Base-by-base conservation (phyloP, 1,284 basidiomycete genomes). In the Coniferiporia weirii region DNA sequence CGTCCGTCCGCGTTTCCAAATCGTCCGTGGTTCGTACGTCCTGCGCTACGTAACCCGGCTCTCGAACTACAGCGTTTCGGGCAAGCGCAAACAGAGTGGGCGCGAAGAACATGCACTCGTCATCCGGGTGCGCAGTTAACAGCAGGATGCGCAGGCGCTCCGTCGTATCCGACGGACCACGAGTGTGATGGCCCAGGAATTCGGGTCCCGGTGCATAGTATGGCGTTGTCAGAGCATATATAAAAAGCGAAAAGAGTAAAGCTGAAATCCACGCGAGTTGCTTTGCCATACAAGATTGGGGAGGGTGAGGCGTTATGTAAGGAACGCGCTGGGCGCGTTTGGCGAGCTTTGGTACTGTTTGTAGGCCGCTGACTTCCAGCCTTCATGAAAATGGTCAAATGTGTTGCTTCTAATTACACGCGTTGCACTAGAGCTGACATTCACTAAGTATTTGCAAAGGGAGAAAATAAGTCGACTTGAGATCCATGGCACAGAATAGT, bases 91-190 rank as follows among this genome's bases (percentile, higher is more conserved):
- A 75, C 10, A 96, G 68, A 0, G 89, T 89, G 0, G 94, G 93
- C 0, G 85, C 87, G 68, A 97, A 97, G 77, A 97, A 97, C 79
- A 95, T 84, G 68, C 85, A 85, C 74, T 96, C 94, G 69, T 96
- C 94, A 69, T 96, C 94, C 1, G 93, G 93, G 67, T 95, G 93
- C 9, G 93, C 91, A 0, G 91, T 94, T 48, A 95, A 72, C 1
- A 95, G 68, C 27, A 95, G 76, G 46, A 89, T 61, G 19, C 73
- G 72, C 51, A 43, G 35, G 22, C 32, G 45, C 20, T 40, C 32
- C 22, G 51, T 35, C 35, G 12, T 17, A 13, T 35, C 34, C 17
- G 19, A 38, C 4, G 10, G 32, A 4, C 15, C 17, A 22, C 34
- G 15, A 20, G 19, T 20, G 22, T 27, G 17, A 4, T 12, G 32